Conservation (phyloP, 2,329 filamentous ascomycete species). For the Venturia aucupariae region DNA sequence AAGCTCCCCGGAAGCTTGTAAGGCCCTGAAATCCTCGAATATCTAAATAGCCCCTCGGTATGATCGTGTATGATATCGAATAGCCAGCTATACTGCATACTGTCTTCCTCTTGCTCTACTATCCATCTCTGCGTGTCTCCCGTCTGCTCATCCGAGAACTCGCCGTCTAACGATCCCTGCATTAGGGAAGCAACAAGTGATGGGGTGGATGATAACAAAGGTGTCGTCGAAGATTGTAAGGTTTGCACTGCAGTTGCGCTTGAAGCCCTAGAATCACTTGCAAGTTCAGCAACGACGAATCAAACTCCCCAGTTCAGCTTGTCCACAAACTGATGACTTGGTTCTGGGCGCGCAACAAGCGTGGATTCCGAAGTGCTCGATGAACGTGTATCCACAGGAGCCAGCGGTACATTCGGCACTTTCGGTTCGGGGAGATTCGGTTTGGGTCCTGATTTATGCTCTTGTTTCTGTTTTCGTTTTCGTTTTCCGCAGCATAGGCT, state of each 20-base stretch:
- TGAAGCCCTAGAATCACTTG: neutral
- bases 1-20: neutral
- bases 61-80: slow-evolving; percentile 14
- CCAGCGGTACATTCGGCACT: neutral
- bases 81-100: slow-evolving; percentile 8
- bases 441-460: neutral
- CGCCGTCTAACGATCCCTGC: neutral
- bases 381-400: neutral
- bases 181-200: neutral
- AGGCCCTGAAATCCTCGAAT: neutral
- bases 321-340: neutral
- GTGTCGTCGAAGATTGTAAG: neutral
- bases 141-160: neutral
- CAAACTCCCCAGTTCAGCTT: slow-evolving; percentile 5
- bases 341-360: neutral
- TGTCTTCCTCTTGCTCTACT: neutral
- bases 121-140: neutral
- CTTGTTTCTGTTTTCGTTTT: neutral
- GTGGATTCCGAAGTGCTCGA: neutral
- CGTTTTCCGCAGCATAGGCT: slow-evolving; percentile 5
- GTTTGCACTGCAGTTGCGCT: neutral
- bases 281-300: neutral
- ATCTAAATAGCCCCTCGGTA: slow-evolving; percentile 1
- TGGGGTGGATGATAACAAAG: neutral
- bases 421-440: neutral